A percentile compares a stretch with the other conserved stretches of the same genome.
These are phyloP conservation scores for Penicillium sp. DNA, from an alignment of 2,329 filamentous ascomycete species.

Conservation along the genomic window DNA sequence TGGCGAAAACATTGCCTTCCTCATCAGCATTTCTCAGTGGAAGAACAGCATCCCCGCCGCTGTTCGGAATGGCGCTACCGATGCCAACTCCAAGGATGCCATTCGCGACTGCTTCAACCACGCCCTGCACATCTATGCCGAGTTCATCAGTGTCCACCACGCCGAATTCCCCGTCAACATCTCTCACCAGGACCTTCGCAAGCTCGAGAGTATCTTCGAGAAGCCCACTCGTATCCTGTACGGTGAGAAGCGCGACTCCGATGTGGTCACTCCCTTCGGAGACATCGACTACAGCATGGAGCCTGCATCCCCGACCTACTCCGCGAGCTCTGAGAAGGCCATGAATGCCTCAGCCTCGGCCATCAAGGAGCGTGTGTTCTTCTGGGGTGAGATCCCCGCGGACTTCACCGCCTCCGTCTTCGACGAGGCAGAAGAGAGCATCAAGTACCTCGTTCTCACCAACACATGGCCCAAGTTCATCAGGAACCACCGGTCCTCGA, in stretches of 20 bases:
- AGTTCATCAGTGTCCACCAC: slow-evolving; percentile 56
- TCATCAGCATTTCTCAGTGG: slow-evolving; percentile 56
- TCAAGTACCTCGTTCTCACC: slow-evolving; percentile 63
- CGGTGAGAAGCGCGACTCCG: slow-evolving; percentile 40
- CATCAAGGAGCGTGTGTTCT: slow-evolving; percentile 29
- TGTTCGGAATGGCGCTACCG: slow-evolving; percentile 15
- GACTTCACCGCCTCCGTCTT: slow-evolving; percentile 53
- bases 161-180: slow-evolving; percentile 65
- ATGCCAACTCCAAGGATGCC: neutral
- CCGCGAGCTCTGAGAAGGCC: slow-evolving; percentile 18
- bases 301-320: slow-evolving; percentile 19
- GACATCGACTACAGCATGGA: slow-evolving; percentile 23
- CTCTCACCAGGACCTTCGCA: slow-evolving; percentile 52
- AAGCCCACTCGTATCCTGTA: slow-evolving; percentile 42
- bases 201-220: slow-evolving; percentile 55
- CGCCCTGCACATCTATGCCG: slow-evolving; percentile 58
- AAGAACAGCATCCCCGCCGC: slow-evolving; percentile 35
- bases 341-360: slow-evolving; percentile 15
- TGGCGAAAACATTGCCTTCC: slow-evolving; percentile 65
- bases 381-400: slow-evolving; percentile 37
- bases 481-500: slow-evolving; percentile 3
- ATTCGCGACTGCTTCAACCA: slow-evolving; percentile 48
- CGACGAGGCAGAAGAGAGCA: slow-evolving; percentile 54
- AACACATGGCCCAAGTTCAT: slow-evolving; percentile 58
- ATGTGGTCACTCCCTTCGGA: slow-evolving; percentile 39